phyloP scores from a whole-genome alignment of 176 grass and related monocot genomes.

The barley (Hordeum vulgare) region MorexV3_pseudomolecules_assembly NC_058524.1:599095664-599096163 shows the following conservation, averaged over 20 bases:
- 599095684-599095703: background rate
- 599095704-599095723: background rate
- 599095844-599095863: too few species aligned
- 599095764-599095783: background rate
- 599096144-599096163: constrained; percentile 22
- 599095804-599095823: constrained; percentile 1
- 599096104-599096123: background rate
- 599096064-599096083: too few species aligned
- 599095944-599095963: background rate
- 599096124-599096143: constrained; percentile 21
- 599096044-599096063: too few species aligned
- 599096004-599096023: too few species aligned
- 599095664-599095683: background rate
- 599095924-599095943: background rate
- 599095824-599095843: too few species aligned
- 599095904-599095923: too few species aligned
- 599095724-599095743: background rate
- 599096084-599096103: too few species aligned
- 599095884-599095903: too few species aligned
- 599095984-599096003: background rate
- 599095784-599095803: background rate
- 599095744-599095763: background rate
- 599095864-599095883: too few species aligned
- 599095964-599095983: background rate
- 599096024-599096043: too few species aligned